A percentile compares a stretch with the other conserved stretches of the same genome.
These are phyloP conservation scores for Pleurotus tuoliensis DNA, from an alignment of 768 basidiomycete genomes.

Conservation along the genomic window DNA sequence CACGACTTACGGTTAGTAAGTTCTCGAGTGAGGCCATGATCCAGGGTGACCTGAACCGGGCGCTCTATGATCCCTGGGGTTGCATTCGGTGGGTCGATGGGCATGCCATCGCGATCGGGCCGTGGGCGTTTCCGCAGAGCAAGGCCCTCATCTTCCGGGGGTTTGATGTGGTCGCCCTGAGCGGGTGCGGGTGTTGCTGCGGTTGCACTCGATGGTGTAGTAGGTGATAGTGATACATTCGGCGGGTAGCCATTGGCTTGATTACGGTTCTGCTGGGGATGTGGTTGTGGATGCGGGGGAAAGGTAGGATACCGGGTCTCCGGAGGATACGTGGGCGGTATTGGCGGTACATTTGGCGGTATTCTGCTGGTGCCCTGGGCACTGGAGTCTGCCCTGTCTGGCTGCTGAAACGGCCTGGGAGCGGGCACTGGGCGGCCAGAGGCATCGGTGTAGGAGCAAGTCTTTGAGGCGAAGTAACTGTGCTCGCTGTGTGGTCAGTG, in stretches of 20 bases:
- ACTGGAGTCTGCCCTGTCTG: constrained; percentile 31
- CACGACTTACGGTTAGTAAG: constrained; percentile 62
- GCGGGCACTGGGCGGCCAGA: constrained; percentile 79
- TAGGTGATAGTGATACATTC: background rate
- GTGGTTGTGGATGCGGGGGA: constrained; percentile 1
- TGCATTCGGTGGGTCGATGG: constrained; percentile 21
- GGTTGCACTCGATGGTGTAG: background rate
- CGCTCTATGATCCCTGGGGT: constrained; percentile 36
- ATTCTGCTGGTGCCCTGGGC: constrained; percentile 14
- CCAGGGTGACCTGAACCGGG: constrained; percentile 36
- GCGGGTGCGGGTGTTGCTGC: background rate
- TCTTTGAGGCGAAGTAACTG: constrained; percentile 79
- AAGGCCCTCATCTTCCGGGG: background rate
- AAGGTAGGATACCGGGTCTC: constrained; percentile 8
- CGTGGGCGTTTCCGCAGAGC: constrained; percentile 1
- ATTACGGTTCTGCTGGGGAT: background rate
- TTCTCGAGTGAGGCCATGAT: constrained; percentile 64
- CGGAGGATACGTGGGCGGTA: constrained; percentile 10
- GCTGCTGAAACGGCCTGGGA: constrained; percentile 40
- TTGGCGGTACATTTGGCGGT: constrained; percentile 7
- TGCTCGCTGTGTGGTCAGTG: too few relatives aligned
- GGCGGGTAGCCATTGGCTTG: constrained; percentile 5
- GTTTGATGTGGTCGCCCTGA: background rate
- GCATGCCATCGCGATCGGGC: constrained; percentile 1
- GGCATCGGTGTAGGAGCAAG: constrained; percentile 78